Base-by-base conservation (phyloP, 2,329 filamentous ascomycete species). In the Emydomyces testavorans region DNA sequence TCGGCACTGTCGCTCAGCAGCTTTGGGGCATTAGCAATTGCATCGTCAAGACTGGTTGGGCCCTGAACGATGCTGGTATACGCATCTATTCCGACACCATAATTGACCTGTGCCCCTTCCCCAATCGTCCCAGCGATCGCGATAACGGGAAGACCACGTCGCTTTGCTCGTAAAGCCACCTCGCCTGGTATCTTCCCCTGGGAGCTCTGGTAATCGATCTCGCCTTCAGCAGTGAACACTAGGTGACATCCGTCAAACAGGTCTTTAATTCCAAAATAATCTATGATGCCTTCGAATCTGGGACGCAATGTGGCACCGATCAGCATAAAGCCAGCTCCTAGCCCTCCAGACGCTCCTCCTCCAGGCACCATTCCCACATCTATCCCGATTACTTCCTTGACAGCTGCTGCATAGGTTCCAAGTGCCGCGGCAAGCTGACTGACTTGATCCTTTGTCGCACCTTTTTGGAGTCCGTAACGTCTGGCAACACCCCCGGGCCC, bases 181-280 rank as follows among this genome's bases (percentile, higher is more conserved):
- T 76, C 73, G 2, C 68, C 72, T 6, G 74, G 73, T 52, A 76
- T 74, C 56, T 76, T 76, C 1, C 73, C 74, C 36, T 65, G 61
- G 0, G 72, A 68, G 0, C 72, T 74, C 52, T 76, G 73, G 38
- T 67, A 65, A 52, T 76, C 74, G 13, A 76, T 65, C 7, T 71
- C 70, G 0, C 74, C 73, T 54, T 77, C 74, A 1, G 72, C 73
- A 0, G 73, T 76, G 52, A 76, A 63, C 0, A 75, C 70, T 6
- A 76, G 63, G 49, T 76, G 69, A 52, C 70, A 73, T 23, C 67
- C 57, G 11, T 68, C 63, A 46, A 76, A 70, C 2, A 74, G 61
- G 2, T 60, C 60, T 34, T 71, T 65, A 23, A 76, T 59, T 44
- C 69, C 65, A 40, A 76, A 70, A 53, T 74, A 75, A 50, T 73